Evolutionary conservation across 2,329 filamentous ascomycete species (phyloP), one percentile per base, ranked within the genome.

Genomic region (Penicillium sp.): DNA sequence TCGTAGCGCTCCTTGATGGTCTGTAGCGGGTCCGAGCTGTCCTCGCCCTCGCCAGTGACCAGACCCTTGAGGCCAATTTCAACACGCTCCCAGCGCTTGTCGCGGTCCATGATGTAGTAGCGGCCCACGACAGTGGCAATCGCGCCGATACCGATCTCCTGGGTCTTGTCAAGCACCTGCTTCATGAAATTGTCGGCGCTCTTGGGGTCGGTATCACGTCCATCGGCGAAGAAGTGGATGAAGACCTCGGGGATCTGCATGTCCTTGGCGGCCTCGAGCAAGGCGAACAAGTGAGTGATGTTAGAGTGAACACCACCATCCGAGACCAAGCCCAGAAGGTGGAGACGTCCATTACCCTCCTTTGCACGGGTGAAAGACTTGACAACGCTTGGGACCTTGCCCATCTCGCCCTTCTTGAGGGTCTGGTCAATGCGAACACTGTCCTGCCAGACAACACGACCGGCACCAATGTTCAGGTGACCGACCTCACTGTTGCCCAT

Each of bases 401-500:
- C 83, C 69, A 97, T 77, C 76, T 96, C 86, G 65, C 85, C 86
- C 70, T 92, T 91, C 84, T 93, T 94, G 80, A 96, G 88, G 42
- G 89, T 89, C 79, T 89, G 89, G 77, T 97, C 94, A 79, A 99
- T 99, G 70, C 94, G 90, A 66, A 99, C 94, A 64, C 96, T 91
- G 76, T 94, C 93, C 78, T 99, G 94, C 94, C 94, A 99, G 70
- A 99, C 94, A 61, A 99, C 94, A 71, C 94, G 86, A 58, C 94
- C 94, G 59, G 94, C 94, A 70, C 94, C 94, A 75, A 99, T 97
- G 83, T 99, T 99, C 81, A 99, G 79, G 79, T 99, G 94, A 61
- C 94, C 94, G 76, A 99, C 94, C 79, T 99, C 94, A 68, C 91
- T 96, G 83, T 99, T 99, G 66, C 94, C 94, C 94, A 99, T 99